Percentiles rank a stretch among this genome's conserved stretches.
phyloP scores from a whole-genome alignment of 2,329 filamentous ascomycete genomes.

The Fusarium sambucinum region DNA sequence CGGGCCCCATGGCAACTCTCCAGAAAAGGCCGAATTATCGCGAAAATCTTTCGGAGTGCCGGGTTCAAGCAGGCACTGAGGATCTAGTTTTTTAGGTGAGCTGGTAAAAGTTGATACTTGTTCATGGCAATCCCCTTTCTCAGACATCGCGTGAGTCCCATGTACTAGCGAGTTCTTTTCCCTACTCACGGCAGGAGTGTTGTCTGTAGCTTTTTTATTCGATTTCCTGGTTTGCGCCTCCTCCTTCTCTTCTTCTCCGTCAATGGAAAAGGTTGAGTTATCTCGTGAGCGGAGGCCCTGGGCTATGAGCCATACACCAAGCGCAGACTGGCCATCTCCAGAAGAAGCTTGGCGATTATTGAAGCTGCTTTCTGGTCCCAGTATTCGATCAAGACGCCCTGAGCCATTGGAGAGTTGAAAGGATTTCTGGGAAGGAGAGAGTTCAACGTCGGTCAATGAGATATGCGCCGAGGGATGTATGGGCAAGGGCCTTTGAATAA shows the following conservation, averaged over 20 bases:
- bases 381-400: slow-evolving; percentile 37
- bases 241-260: slow-evolving; percentile 25
- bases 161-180: background rate
- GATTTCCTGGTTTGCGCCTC: background rate
- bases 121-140: background rate
- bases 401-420: slow-evolving; percentile 38
- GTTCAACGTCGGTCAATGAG: slow-evolving; percentile 12
- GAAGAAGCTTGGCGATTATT: slow-evolving; percentile 49
- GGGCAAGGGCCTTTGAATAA: background rate
- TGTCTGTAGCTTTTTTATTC: background rate
- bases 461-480: background rate
- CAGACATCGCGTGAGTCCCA: background rate
- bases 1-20: slow-evolving; percentile 24
- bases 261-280: slow-evolving; percentile 38
- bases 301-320: slow-evolving; percentile 55
- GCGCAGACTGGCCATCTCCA: slow-evolving; percentile 52
- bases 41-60: background rate
- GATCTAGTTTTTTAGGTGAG: background rate
- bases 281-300: slow-evolving; percentile 50
- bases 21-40: background rate
- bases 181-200: background rate
- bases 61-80: background rate
- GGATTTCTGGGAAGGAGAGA: slow-evolving; percentile 25
- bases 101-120: background rate
- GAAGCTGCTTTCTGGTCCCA: slow-evolving; percentile 47